These are phyloP conservation scores for Phoma sp. DNA, from an alignment of 2,329 filamentous ascomycete genomes.

Conservation along the genomic window DNA sequence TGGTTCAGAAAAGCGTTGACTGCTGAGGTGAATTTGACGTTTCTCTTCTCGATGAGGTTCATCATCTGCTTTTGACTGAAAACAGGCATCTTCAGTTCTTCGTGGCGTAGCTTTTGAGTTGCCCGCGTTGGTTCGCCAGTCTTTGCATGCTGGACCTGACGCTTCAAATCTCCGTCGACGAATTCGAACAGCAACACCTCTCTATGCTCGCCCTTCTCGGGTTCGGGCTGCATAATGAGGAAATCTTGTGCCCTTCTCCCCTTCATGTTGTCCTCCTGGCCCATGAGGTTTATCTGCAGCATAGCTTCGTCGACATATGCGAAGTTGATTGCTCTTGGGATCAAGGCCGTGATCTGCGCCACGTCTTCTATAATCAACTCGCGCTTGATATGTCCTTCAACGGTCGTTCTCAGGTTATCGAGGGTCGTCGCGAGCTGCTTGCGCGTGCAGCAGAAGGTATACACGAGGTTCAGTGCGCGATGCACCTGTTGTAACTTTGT, in stretches of 20 bases:
- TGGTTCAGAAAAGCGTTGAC: constrained; percentile 78
- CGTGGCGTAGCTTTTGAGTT: constrained; percentile 72
- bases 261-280: constrained; percentile 71
- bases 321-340: constrained; percentile 82
- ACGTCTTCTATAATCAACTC: constrained; percentile 78
- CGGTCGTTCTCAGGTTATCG: constrained; percentile 82
- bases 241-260: constrained; percentile 60
- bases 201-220: constrained; percentile 55
- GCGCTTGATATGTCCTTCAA: constrained; percentile 81
- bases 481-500: constrained; percentile 77
- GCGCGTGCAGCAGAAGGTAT: constrained; percentile 91
- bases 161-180: constrained; percentile 86
- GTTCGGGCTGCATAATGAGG: constrained; percentile 44
- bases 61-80: constrained; percentile 94
- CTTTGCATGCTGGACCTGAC: constrained; percentile 74
- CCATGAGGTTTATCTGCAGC: constrained; percentile 80
- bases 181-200: constrained; percentile 92
- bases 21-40: constrained; percentile 80
- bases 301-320: constrained; percentile 84
- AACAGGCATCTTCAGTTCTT: constrained; percentile 88
- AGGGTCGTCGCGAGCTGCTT: constrained; percentile 94
- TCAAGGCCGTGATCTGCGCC: constrained; percentile 77
- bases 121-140: constrained; percentile 76
- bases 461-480: constrained; percentile 87
- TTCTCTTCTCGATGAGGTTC: constrained; percentile 86